phyloP scores from a whole-genome alignment of 2,329 filamentous ascomycete genomes.

The Arthrinium phaeospermum region DNA sequence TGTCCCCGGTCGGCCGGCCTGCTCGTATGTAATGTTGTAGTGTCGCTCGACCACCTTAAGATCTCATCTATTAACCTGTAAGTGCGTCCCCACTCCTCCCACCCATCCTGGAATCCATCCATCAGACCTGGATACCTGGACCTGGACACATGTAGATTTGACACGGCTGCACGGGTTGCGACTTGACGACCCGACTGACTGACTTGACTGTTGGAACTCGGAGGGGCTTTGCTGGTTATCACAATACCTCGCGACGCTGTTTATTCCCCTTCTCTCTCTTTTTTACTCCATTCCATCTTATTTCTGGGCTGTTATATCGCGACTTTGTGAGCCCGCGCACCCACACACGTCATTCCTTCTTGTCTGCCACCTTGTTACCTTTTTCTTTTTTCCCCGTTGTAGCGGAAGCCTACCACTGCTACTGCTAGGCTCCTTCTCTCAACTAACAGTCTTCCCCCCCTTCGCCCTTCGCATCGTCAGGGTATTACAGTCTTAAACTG shows the following conservation, averaged over 20 bases:
- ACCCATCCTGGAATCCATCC: not conserved
- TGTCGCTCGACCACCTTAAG: not conserved
- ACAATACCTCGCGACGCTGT: not conserved
- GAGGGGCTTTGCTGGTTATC: slow-evolving; percentile 1
- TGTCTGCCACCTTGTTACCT: not conserved
- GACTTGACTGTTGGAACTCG: not conserved
- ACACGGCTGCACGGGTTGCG: slow-evolving; percentile 10
- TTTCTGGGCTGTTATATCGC: not conserved
- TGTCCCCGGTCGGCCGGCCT: not conserved
- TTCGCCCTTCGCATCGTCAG: not conserved
- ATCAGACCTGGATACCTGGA: not conserved
- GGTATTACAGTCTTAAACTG: slow-evolving; percentile 1
- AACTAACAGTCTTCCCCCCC: too few species aligned
- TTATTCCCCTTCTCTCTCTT: not conserved
- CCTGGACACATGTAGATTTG: slow-evolving; percentile 1
- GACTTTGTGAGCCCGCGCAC: slow-evolving; percentile 1
- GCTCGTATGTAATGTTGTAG: not conserved
- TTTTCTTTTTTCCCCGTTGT: not conserved
- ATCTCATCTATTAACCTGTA: slow-evolving; percentile 3
- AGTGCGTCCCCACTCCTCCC: not conserved
- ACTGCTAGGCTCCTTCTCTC: not conserved
- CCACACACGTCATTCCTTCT: slow-evolving; percentile 16
- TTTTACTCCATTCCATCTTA: slow-evolving; percentile 3
- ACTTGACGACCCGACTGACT: not conserved
- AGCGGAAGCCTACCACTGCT: not conserved